Conservation (phyloP, 768 basidiomycete species). For the Antrodiella citrinella region DNA sequence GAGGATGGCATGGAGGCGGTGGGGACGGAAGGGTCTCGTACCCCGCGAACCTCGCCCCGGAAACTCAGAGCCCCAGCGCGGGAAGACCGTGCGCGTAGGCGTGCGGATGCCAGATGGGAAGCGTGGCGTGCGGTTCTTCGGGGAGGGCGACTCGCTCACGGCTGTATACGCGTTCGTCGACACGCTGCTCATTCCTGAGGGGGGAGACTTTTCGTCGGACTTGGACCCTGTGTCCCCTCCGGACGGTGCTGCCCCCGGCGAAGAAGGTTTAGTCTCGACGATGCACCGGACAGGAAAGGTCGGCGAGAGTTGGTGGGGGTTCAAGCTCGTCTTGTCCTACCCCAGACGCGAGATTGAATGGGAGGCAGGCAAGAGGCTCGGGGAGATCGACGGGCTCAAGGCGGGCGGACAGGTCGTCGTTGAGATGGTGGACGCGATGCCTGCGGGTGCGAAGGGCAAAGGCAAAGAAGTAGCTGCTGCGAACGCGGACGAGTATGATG, state of each 20-base stretch:
- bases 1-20: conserved; percentile 47
- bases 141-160: conserved; percentile 40
- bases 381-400: conserved; percentile 39
- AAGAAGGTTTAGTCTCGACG: conserved; percentile 29
- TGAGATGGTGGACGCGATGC: conserved; percentile 31
- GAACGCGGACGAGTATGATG: conserved; percentile 38
- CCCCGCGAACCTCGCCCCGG: conserved; percentile 25
- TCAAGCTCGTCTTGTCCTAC: conserved; percentile 61
- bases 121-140: conserved; percentile 53
- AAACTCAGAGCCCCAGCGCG: conserved; percentile 18
- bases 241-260: conserved; percentile 21
- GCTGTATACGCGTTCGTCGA: conserved; percentile 72
- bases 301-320: conserved; percentile 59
- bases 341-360: conserved; percentile 61
- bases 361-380: conserved; percentile 28
- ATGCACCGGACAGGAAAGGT: conserved; percentile 15
- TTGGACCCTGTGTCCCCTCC: conserved; percentile 39
- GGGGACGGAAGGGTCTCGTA: conserved; percentile 44
- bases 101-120: conserved; percentile 44
- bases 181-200: conserved; percentile 39
- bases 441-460: conserved; percentile 11
- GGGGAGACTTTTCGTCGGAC: conserved; percentile 22
- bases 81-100: conserved; percentile 43
- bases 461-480: conserved; percentile 10
- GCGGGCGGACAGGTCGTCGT: conserved; percentile 61